Evolutionary conservation across 345 rosid genomes (phyloP).

Genomic region (Cardamine occulta): DNA sequence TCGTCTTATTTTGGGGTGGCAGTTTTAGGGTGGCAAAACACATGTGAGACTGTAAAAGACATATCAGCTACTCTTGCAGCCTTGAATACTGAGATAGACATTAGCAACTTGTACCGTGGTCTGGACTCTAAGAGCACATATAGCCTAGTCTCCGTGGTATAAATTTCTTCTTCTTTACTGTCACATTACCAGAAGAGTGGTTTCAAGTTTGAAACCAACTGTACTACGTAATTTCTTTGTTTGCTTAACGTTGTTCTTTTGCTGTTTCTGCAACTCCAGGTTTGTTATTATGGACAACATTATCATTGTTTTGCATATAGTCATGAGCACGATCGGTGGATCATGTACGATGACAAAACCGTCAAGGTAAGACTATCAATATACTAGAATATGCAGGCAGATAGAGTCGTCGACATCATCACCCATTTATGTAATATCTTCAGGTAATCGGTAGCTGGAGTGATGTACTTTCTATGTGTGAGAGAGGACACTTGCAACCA

Average conservation of each 20-base stretch:
- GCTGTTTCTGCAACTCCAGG: constrained; percentile 54
- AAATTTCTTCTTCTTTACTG: constrained; percentile 20
- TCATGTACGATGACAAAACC: constrained; percentile 95
- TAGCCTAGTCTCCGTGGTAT: constrained; percentile 89
- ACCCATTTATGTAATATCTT: constrained; percentile 32
- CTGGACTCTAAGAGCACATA: constrained; percentile 66
- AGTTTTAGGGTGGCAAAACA: constrained; percentile 98
- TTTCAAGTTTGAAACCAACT: neutral
- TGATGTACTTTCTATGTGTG: constrained; percentile 79
- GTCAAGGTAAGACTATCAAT: constrained; percentile 66
- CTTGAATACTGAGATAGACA: constrained; percentile 77
- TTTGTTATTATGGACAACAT: constrained; percentile 98
- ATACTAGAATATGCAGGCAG: neutral
- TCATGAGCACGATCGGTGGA: constrained; percentile 71
- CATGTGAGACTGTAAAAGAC: constrained; percentile 82
- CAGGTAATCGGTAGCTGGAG: constrained; percentile 91
- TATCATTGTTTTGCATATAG: constrained; percentile 96
- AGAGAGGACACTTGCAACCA: constrained; percentile 93
- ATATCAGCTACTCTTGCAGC: constrained; percentile 85
- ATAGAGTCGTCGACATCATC: neutral
- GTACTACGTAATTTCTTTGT: neutral
- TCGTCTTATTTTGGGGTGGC: constrained; percentile 41
- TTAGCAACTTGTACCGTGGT: constrained; percentile 82
- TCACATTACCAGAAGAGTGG: constrained; percentile 5
- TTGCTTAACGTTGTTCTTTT: constrained; percentile 17